Conservation (phyloP, 176 grass and related monocot species). For the Rhynchospora breviuscula region DNA sequence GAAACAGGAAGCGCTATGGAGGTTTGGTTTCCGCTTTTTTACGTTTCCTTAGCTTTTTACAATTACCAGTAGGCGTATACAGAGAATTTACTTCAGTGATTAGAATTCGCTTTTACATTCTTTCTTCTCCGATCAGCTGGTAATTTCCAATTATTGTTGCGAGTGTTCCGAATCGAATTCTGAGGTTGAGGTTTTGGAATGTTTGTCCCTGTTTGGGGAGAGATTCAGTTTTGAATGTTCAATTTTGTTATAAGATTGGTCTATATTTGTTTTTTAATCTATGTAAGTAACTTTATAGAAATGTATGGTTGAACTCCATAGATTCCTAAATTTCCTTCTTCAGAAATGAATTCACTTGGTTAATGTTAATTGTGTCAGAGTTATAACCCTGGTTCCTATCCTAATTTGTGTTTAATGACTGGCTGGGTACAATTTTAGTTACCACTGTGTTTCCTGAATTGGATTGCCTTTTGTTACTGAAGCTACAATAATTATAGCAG, state of each 20-base stretch:
- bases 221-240: neutral
- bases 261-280: neutral
- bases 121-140: neutral
- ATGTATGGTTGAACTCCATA: neutral
- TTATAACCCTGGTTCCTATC: neutral
- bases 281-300: neutral
- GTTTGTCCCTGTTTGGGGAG: neutral
- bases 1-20: constrained; percentile 5
- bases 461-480: neutral
- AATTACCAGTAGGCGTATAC: neutral
- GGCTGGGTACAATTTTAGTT: neutral
- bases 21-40: neutral
- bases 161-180: constrained; percentile 1
- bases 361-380: neutral
- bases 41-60: neutral
- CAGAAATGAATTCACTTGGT: neutral
- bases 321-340: neutral
- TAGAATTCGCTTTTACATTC: neutral
- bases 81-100: neutral
- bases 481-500: neutral
- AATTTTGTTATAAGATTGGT: neutral
- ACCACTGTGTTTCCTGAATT: no score
- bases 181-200: neutral
- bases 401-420: neutral
- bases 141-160: neutral